A percentile compares a stretch with the other conserved stretches of the same genome.
These are phyloP conservation scores for Auricularia sp. DNA, from an alignment of 768 basidiomycete genomes.

Conservation along the genomic window DNA sequence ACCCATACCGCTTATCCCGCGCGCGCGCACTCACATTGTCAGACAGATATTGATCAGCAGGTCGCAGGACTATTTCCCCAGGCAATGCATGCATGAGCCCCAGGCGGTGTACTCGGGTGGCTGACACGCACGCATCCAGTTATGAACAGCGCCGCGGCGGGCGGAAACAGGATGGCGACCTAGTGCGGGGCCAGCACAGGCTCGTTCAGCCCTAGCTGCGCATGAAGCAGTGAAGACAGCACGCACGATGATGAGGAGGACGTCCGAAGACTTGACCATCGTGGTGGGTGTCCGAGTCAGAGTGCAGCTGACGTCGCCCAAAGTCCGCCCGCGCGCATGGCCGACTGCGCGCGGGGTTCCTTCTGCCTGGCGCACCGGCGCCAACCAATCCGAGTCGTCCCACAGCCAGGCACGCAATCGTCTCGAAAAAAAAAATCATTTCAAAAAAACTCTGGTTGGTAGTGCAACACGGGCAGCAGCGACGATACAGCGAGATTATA, in stretches of 20 bases:
- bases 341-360: too few relatives aligned
- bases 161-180: slow-evolving; percentile 75
- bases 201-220: too few relatives aligned
- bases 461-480: background rate
- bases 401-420: background rate
- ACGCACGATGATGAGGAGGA: slow-evolving; percentile 68
- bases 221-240: background rate
- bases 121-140: slow-evolving; percentile 48
- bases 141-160: slow-evolving; percentile 67
- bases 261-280: slow-evolving; percentile 56
- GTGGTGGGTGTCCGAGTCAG: slow-evolving; percentile 2
- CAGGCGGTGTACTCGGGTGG: background rate
- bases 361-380: too few relatives aligned
- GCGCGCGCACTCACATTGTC: slow-evolving; percentile 32
- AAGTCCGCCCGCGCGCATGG: background rate
- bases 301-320: background rate
- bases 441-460: background rate
- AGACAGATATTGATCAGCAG: slow-evolving; percentile 74
- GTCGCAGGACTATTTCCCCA: slow-evolving; percentile 43
- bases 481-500: background rate
- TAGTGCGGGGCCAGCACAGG: slow-evolving; percentile 15
- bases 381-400: too few relatives aligned
- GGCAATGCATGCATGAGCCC: background rate
- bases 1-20: background rate
- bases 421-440: too few relatives aligned